A percentile compares a stretch with the other conserved stretches of the same genome.
phyloP scores from a whole-genome alignment of 225 moss, liverwort and hornwort genomes.

The Physcomitrellopsis africana region DNA sequence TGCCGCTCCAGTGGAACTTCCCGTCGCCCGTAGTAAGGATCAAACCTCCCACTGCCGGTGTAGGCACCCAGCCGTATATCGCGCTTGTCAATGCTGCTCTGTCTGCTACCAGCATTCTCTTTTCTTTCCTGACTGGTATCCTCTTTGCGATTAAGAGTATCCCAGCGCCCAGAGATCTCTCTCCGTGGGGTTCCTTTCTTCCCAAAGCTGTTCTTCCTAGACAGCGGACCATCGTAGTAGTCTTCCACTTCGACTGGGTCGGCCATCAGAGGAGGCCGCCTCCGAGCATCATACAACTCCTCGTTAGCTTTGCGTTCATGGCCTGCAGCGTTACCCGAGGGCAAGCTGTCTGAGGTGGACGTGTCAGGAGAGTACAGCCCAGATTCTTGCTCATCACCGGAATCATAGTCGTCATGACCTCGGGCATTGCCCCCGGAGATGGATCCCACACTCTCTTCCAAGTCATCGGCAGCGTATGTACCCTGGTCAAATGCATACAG shows the following conservation, averaged over 20 bases:
- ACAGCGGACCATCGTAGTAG: conserved; percentile 57
- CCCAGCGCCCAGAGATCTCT: conserved; percentile 46
- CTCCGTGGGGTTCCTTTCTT: conserved; percentile 36
- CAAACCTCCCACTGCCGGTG: conserved; percentile 47
- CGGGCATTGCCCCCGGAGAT: conserved; percentile 65
- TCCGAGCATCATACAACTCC: conserved; percentile 16
- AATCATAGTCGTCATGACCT: conserved; percentile 67
- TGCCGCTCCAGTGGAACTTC: conserved; percentile 29
- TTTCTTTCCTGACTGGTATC: conserved; percentile 26
- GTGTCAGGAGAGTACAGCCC: conserved; percentile 51
- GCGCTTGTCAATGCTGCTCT: conserved; percentile 37
- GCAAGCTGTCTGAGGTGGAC: conserved; percentile 63
- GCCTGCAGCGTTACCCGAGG: conserved; percentile 27
- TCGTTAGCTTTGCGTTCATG: conserved; percentile 2
- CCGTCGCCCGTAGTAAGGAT: conserved; percentile 37
- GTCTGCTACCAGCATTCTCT: conserved; percentile 25
- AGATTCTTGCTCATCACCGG: conserved; percentile 74
- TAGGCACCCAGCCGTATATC: conserved; percentile 36
- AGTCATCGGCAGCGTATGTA: conserved; percentile 47
- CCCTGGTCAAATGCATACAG: conserved; percentile 50
- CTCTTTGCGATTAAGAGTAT: conserved; percentile 41
- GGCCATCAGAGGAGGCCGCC: conserved; percentile 17
- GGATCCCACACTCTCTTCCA: conserved; percentile 95
- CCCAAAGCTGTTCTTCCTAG: conserved; percentile 50
- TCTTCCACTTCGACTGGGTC: conserved; percentile 51